Base-by-base conservation (phyloP, 306 rosid species). In the Pyrus betulifolia region DNA sequence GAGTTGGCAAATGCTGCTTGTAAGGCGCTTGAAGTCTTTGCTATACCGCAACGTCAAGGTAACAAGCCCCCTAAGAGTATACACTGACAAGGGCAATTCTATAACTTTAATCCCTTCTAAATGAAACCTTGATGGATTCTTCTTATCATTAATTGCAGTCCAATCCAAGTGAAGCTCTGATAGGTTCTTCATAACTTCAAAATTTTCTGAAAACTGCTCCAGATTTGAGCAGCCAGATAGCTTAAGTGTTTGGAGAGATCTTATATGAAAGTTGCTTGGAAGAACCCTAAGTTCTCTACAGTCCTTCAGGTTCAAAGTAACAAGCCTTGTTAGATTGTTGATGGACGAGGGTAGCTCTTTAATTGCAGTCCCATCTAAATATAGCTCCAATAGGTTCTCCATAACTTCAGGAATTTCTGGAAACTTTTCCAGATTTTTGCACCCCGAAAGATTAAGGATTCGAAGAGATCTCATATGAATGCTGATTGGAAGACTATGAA, bases 321-420 rank as follows among this genome's bases (percentile, higher is more conserved):
- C 52, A 1, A 46, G 52, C 0, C 52, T 1, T 1, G 52, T 46
- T 1, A 46, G 1, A 46, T 46, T 46, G 0, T 13, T 5, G 1
- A 46, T 4, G 5, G 52, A 46, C 2, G 6, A 10, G 6, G 63
- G 68, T 4, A 76, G 35, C 38, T 55, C 58, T 54, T 11, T 18
- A 23, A 76, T 76, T 11, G 40, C 74, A 21, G 80, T 54, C 13
- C 21, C 15, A 1, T 18, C 59, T 4, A 76, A 67, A 8, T 33
- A 11, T 1, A 79, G 74, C 30, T 13, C 61, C 1, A 3, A 18
- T 5, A 54, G 11, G n/a, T 54, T 54, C n/a, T 57, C 67, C 82
- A 79, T 79, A 5, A 65, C 74, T 35, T 67, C 63, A 14, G 40
- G 22, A 40, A 44, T 73, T 12, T 73, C 70, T 2, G 78, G 78